Evolutionary conservation across 371 early-diverging fungal genomes (phyloP).

Genomic region (Mortierella sp.): DNA sequence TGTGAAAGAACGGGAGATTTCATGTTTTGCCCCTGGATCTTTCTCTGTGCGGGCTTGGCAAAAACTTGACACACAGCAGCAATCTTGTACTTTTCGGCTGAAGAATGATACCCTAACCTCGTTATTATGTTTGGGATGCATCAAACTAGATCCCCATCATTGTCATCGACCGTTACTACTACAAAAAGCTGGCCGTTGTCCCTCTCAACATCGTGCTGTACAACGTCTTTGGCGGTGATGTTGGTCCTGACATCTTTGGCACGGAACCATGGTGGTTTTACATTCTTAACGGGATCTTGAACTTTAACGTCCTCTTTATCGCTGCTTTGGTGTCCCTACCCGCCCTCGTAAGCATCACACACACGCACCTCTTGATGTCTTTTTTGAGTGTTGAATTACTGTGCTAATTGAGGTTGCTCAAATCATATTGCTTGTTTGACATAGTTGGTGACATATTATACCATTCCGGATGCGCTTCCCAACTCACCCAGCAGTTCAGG

Average conservation of each 20-base stretch:
- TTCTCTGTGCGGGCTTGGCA: background rate
- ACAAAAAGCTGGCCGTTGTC: conserved; percentile 77
- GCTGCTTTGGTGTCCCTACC: conserved; percentile 77
- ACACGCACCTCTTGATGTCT: background rate
- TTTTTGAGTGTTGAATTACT: background rate
- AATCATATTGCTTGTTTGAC: conserved; percentile 1
- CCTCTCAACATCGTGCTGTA: conserved; percentile 92
- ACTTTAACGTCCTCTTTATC: conserved; percentile 87
- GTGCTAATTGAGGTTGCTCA: background rate
- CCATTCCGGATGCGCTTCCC: conserved; percentile 37
- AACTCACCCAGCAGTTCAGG: conserved; percentile 34
- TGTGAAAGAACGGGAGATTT: background rate
- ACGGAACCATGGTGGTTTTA: conserved; percentile 96
- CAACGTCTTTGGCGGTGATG: conserved; percentile 87
- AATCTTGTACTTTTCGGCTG: background rate
- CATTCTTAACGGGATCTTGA: conserved; percentile 87
- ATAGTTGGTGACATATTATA: conserved; percentile 36
- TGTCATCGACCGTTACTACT: conserved; percentile 82
- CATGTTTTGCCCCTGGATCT: background rate
- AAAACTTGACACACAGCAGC: background rate
- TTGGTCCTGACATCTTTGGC: conserved; percentile 91
- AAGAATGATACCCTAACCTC: background rate
- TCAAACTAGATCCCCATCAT: conserved; percentile 67
- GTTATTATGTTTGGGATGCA: background rate
- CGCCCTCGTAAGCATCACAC: conserved; percentile 64